A percentile compares a stretch with the other conserved stretches of the same genome.
Evolutionary conservation across 1,284 basidiomycete species (phyloP).

Genomic region (Leccinum angustisporum): DNA sequence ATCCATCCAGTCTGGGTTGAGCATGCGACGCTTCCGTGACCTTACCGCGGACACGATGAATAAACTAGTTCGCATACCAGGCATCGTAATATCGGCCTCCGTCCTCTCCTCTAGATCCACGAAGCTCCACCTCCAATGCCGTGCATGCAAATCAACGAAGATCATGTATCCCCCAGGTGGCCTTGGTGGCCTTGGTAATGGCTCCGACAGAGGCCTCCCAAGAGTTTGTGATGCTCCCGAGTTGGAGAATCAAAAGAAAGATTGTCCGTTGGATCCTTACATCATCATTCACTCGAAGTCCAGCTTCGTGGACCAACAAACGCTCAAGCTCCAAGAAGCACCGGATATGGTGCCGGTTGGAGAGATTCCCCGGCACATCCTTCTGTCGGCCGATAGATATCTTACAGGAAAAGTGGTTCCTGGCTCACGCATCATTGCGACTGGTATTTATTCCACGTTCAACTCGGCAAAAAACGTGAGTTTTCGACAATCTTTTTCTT

Average conservation of each 20-base stretch:
- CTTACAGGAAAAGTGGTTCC: conserved; percentile 92
- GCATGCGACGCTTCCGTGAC: conserved; percentile 93
- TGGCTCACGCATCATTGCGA: conserved; percentile 91
- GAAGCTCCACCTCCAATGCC: conserved; percentile 90
- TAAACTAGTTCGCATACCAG: conserved; percentile 94
- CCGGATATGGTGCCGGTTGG: conserved; percentile 99
- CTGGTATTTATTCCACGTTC: conserved; percentile 97
- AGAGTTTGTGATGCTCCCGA: conserved; percentile 80
- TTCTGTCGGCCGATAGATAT: conserved; percentile 88
- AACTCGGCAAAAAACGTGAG: conserved; percentile 80
- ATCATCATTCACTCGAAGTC: conserved; percentile 96
- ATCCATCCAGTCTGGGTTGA: conserved; percentile 84
- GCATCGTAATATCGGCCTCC: conserved; percentile 97
- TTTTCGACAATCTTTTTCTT: conserved; percentile 10
- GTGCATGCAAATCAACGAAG: conserved; percentile 85
- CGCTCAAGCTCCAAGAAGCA: conserved; percentile 96
- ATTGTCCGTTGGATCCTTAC: conserved; percentile 96
- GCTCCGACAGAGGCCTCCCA: conserved; percentile 80
- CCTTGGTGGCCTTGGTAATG: conserved; percentile 82
- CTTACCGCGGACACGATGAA: conserved; percentile 93
- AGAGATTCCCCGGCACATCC: conserved; percentile 95
- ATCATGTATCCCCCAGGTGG: conserved; percentile 80
- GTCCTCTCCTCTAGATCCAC: conserved; percentile 92
- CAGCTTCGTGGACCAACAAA: conserved; percentile 93
- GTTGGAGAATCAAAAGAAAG: conserved; percentile 78